Evolutionary conservation across 345 rosid genomes (phyloP), one percentile per base, ranked within the genome.

Genomic region (Turnera subulata): DNA sequence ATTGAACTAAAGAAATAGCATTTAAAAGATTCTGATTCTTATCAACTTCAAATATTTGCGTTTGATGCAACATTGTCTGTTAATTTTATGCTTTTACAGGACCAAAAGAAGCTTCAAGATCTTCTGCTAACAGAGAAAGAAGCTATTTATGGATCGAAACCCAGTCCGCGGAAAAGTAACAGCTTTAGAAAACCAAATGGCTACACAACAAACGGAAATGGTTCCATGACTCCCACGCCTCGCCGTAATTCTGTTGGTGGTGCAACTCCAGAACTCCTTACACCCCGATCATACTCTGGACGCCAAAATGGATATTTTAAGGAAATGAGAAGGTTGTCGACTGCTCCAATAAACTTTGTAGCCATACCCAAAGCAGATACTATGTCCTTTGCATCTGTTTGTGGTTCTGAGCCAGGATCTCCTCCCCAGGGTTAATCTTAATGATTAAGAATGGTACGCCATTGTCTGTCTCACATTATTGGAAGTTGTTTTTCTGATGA

Each of bases 61-160:
- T 17, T 22, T 54, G 14, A 18, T 37, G 17, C 23, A 35, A n/a
- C 22, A 5, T 11, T 45, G 39, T 49, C 14, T 17, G 2, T 38
- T 59, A n/a, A 29, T 50, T 46, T 58, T 53, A 25, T 45, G 18
- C 9, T 53, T 80, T 59, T 33, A 47, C 74, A 93, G 97, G 96
- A 89, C 76, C 96, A 93, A 67, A 93, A 93, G 88, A 93, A 93
- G 81, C 77, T 86, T 55, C 99, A 86, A 64, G 99, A 93, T 85
- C 80, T 86, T 57, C 74, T 86, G 45, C 69, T 86, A 50, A 84
- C 86, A 0, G 94, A 85, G 79, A 89, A 84, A 76, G 99, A 89
- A 83, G 57, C 86, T 37, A 80, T 84, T 16, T 93, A 93, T 52
- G 99, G 99, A 44, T 89, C 97, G 43, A 89, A 77, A 71, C 99